phyloP scores from a whole-genome alignment of 768 basidiomycete genomes.

The Holtermannia corniformis region DNA sequence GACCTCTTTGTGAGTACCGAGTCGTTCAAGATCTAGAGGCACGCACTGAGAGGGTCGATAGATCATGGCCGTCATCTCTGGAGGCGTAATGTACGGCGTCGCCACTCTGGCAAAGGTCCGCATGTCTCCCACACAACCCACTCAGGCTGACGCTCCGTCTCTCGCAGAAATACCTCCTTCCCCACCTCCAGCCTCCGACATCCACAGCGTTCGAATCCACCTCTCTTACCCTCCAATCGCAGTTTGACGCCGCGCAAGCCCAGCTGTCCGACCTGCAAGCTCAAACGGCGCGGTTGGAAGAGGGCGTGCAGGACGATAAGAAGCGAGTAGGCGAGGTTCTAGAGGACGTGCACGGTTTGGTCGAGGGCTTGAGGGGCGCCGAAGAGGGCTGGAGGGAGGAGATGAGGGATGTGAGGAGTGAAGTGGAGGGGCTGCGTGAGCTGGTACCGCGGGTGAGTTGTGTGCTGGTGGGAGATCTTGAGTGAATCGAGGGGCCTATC shows the following conservation, averaged over 20 bases:
- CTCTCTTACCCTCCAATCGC: slow-evolving; percentile 68
- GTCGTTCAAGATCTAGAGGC: not conserved
- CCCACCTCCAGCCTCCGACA: slow-evolving; percentile 80
- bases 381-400: slow-evolving; percentile 74
- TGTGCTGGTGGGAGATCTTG: not conserved
- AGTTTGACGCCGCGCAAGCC: slow-evolving; percentile 53
- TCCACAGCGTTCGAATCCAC: slow-evolving; percentile 83
- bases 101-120: slow-evolving; percentile 64
- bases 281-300: slow-evolving; percentile 27
- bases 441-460: slow-evolving; percentile 77
- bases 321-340: slow-evolving; percentile 22
- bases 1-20: slow-evolving; percentile 76
- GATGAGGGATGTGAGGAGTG: slow-evolving; percentile 82
- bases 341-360: slow-evolving; percentile 32
- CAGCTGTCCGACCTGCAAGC: slow-evolving; percentile 43
- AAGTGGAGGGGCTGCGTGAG: slow-evolving; percentile 79
- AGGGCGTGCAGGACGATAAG: slow-evolving; percentile 26
- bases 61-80: slow-evolving; percentile 90
- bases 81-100: slow-evolving; percentile 70
- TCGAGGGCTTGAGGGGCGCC: slow-evolving; percentile 46
- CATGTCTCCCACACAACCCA: not conserved
- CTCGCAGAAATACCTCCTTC: slow-evolving; percentile 73
- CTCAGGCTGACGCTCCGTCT: not conserved
- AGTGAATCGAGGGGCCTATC: not conserved
- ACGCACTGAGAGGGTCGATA: slow-evolving; percentile 37